phyloP scores from a whole-genome alignment of 2,329 filamentous ascomycete species.

The Arthrobotrys sphaeroides region DNA sequence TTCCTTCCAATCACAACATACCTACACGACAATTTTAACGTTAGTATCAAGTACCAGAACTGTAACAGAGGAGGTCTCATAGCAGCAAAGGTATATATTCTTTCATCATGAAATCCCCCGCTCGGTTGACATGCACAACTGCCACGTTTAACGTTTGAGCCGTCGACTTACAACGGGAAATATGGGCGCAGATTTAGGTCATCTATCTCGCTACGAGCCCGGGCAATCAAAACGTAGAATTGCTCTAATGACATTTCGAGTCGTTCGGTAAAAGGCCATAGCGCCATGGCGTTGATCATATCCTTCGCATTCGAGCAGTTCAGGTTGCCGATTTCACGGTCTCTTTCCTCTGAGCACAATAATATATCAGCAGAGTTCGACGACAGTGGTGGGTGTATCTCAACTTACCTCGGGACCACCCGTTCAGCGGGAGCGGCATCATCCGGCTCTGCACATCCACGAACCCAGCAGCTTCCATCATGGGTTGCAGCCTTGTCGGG shows the following conservation, averaged over 20 bases:
- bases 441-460: conserved; percentile 73
- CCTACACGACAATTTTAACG: conserved; percentile 14
- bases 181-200: conserved; percentile 57
- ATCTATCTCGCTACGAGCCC: conserved; percentile 56
- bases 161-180: conserved; percentile 56
- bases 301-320: conserved; percentile 59
- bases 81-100: conserved; percentile 3
- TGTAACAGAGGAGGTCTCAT: neutral
- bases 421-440: conserved; percentile 74
- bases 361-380: conserved; percentile 55
- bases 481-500: conserved; percentile 69
- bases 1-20: conserved; percentile 51
- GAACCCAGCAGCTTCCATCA: conserved; percentile 72
- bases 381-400: neutral
- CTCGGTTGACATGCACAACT: neutral
- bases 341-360: conserved; percentile 61
- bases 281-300: conserved; percentile 62
- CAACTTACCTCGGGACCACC: conserved; percentile 72
- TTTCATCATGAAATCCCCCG: neutral
- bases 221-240: conserved; percentile 59
- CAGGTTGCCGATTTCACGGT: conserved; percentile 61
- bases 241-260: conserved; percentile 62
- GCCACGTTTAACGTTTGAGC: neutral
- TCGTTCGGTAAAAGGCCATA: conserved; percentile 63
- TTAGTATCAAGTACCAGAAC: neutral